A percentile compares a stretch with the other conserved stretches of the same genome.
These are phyloP conservation scores for Penicillium verrucosum DNA, from an alignment of 2,329 filamentous ascomycete species.

Conservation along the genomic window DNA sequence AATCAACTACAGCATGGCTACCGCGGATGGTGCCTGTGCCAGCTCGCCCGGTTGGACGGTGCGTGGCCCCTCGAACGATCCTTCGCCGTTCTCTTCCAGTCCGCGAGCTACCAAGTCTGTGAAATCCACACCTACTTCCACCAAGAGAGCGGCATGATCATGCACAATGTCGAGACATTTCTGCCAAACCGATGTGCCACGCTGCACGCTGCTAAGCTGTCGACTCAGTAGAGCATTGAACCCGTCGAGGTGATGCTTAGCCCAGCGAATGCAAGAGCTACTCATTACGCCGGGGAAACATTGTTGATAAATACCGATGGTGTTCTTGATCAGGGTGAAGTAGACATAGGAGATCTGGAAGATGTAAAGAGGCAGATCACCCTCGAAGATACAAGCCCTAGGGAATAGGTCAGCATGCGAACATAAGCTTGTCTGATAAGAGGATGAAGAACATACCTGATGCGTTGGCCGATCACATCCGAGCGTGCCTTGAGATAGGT, in stretches of 20 bases:
- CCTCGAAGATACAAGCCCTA: slow-evolving; percentile 92
- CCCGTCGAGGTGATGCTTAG: slow-evolving; percentile 87
- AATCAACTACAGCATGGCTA: not conserved
- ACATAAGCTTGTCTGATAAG: not conserved
- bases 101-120: slow-evolving; percentile 70
- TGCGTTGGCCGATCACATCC: slow-evolving; percentile 73
- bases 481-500: slow-evolving; percentile 79
- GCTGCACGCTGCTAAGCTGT: slow-evolving; percentile 82
- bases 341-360: slow-evolving; percentile 95
- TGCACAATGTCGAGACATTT: slow-evolving; percentile 79
- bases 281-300: slow-evolving; percentile 86
- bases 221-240: slow-evolving; percentile 81
- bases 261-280: slow-evolving; percentile 96
- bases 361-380: slow-evolving; percentile 87
- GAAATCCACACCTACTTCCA: slow-evolving; percentile 88
- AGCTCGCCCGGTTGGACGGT: slow-evolving; percentile 18
- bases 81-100: slow-evolving; percentile 29
- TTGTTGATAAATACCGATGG: slow-evolving; percentile 78
- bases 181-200: slow-evolving; percentile 70
- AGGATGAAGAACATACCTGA: slow-evolving; percentile 59
- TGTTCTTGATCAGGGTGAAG: slow-evolving; percentile 91
- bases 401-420: slow-evolving; percentile 17
- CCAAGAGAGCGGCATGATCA: slow-evolving; percentile 74
- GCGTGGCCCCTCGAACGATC: slow-evolving; percentile 14
- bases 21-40: not conserved